Evolutionary conservation across 2,329 filamentous ascomycete species (phyloP), one percentile per base, ranked within the genome.

Genomic region (Colletotrichum sp.): DNA sequence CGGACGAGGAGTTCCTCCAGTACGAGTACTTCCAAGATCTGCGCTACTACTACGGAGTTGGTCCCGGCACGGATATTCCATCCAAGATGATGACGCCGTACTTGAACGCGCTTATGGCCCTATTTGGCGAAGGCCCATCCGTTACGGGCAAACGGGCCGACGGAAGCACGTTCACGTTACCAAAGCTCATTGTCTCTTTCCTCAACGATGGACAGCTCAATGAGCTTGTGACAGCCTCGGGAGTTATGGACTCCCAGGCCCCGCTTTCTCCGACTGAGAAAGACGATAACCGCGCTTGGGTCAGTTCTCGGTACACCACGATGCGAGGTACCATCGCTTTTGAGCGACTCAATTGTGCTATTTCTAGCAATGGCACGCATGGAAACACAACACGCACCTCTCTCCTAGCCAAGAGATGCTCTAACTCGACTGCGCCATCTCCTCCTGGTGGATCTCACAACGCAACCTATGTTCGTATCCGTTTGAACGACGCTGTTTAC

Each of bases 11-110:
- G 81, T 86, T 93, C 71, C 85, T 89, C 34, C 84, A 90, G 78
- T 94, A 94, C 78, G 92, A 94, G 79, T 95, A 94, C 81, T 87
- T 88, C 3, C 92, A 94, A 78, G 93, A 94, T 79, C 83, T 95
- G 52, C 89, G 92, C 34, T 95, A 95, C 82, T 94, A 91, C 83
- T 93, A 94, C 79, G 91, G 91, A 13, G 86, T 89, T 2, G 92
- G 93, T 0, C 90, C 91, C 0, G 92, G 90, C 2, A 87, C 88
- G 3, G 84, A 87, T 39, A 84, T 92, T 24, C 86, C 90, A 9
- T 85, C 87, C 43, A 89, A 88, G 72, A 89, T 92, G 85, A 91
- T 94, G 91, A 86, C 91, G 13, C 92, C 92, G 0, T 90, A 91
- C 74, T 84, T 94, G 3, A 86, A 90, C 24, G 84, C 87, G 3